These are phyloP conservation scores for Geotrichum bryndzae DNA, from an alignment of 1,139 yeast genomes.

Conservation along the genomic window DNA sequence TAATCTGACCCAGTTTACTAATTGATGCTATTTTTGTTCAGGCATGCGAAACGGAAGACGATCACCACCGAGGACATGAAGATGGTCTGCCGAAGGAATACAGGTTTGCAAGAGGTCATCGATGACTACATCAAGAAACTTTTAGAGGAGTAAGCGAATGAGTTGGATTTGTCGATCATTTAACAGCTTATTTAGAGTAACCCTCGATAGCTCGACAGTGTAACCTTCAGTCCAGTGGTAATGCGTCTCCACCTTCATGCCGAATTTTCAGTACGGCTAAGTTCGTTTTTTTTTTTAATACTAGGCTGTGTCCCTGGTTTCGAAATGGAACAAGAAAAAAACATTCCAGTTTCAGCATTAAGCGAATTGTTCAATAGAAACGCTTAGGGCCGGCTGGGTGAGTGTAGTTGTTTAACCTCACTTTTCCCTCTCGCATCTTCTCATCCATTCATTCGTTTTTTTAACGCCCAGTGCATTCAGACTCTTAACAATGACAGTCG, in stretches of 20 bases:
- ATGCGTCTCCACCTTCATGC: too few relatives aligned
- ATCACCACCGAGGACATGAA: constrained; percentile 29
- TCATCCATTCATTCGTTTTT: too few relatives aligned
- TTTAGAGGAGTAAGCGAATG: neutral
- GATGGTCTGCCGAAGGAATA: constrained; percentile 33
- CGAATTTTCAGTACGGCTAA: too few relatives aligned
- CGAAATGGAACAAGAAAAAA: too few relatives aligned
- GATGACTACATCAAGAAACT: constrained; percentile 21
- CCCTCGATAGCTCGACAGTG: neutral
- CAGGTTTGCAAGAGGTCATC: constrained; percentile 28
- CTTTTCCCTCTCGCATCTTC: too few relatives aligned
- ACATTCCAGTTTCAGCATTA: too few relatives aligned
- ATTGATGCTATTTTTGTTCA: constrained; percentile 1
- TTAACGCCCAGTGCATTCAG: neutral
- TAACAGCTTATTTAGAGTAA: neutral
- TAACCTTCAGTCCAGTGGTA: too few relatives aligned
- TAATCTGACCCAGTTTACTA: neutral
- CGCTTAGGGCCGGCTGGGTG: too few relatives aligned
- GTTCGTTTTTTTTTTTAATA: too few relatives aligned
- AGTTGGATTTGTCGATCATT: neutral
- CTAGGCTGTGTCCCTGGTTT: too few relatives aligned
- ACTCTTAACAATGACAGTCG: neutral
- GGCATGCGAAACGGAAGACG: constrained; percentile 31
- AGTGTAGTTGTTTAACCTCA: too few relatives aligned
- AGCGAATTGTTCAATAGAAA: too few relatives aligned